Evolutionary conservation across 495 filamentous ascomycete species (phyloP), one percentile per base, ranked within the genome.

Genomic region (Penicillium ucsense): DNA sequence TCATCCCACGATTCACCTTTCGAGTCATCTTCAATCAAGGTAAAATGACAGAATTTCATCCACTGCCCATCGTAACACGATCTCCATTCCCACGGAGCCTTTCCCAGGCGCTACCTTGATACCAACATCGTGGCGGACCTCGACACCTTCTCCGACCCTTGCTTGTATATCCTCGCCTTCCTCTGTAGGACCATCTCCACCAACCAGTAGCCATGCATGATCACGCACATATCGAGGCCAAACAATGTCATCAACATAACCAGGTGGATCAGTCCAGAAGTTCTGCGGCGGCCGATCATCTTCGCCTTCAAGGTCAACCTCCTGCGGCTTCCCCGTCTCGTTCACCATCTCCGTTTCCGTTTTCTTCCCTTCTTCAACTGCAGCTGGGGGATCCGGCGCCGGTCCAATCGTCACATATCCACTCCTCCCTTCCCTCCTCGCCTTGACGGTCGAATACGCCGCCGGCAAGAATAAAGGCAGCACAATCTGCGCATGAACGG

Each of bases 241-340:
- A 3, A 98, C 92, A 47, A 98, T 76, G 66, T 85, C 76, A 55
- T 98, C 92, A 39, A 96, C 89, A 65, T 96, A 98, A 0, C 87
- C 89, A 1, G 85, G 86, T 2, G 92, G 92, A 62, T 98, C 92
- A 12, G 78, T 75, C 92, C 91, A 98, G 69, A 94, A 96, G 10
- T 90, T 90, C 62, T 81, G 79, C 7, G 80, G 63, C 9, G 71
- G 59, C 8, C 60, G 57, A 57, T 70, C 65, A 57, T 66, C 65
- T 40, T 68, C 65, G 3, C 37, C 56, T 4, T 71, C 57, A 9
- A 71, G 48, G 43, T 71, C 68, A 8, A 73, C 53, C 30, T 60
- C 57, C 10, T 20, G 45, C 8, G 20, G 20, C 20, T 20, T 20
- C 20, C 20, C 20, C 20, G 20, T 20, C 20, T 20, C 20, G 20